Conservation (phyloP, 192 early-diverging fungal species). For the Podila horticola region DNA sequence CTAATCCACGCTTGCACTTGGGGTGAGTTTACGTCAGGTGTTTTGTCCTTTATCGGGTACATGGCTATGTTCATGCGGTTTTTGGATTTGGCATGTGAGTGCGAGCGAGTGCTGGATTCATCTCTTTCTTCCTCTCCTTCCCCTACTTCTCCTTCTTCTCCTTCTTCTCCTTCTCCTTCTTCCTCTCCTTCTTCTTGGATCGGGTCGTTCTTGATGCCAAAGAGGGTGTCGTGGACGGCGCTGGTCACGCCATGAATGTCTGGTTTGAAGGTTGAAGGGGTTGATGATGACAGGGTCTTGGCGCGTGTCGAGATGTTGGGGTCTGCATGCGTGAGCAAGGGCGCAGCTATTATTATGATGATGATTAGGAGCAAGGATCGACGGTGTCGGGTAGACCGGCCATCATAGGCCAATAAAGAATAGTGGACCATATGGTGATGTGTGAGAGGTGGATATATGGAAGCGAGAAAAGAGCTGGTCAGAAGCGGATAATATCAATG, state of each 20-base stretch:
- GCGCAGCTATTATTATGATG: conserved; percentile 1
- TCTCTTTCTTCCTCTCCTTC: no score
- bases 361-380: not conserved
- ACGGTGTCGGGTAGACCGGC: not conserved
- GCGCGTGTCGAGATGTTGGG: not conserved
- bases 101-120: not conserved
- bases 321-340: not conserved
- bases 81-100: not conserved
- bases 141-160: no score
- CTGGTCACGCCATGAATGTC: conserved; percentile 3
- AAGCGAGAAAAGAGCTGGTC: not conserved
- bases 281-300: not conserved
- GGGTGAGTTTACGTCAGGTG: conserved; percentile 35
- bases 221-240: not conserved
- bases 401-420: not conserved
- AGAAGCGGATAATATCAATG: not conserved
- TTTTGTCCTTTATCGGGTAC: conserved; percentile 46
- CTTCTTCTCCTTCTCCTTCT: no score
- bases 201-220: not conserved
- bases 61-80: conserved; percentile 17
- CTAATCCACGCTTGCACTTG: conserved; percentile 56
- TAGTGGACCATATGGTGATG: not conserved
- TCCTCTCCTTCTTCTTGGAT: not conserved
- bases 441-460: not conserved
- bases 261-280: not conserved